Evolutionary conservation across 305 asterid species (phyloP).

Genomic region (Fraxinus greggii): DNA sequence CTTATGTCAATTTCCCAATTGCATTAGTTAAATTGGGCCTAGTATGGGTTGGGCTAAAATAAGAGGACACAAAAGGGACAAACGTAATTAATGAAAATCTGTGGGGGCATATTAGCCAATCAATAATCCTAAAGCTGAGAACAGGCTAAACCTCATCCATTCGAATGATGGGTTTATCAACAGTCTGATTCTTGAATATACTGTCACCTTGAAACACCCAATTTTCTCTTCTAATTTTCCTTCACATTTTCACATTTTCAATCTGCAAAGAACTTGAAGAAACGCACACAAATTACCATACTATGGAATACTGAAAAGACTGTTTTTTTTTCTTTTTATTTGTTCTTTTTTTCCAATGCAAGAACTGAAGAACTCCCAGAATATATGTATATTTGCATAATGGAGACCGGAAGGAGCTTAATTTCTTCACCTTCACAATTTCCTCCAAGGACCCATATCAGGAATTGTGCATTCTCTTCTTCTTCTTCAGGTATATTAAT

Average conservation of each 20-base stretch:
- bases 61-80: neutral
- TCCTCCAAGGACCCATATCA: slow-evolving; percentile 49
- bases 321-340: neutral
- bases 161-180: slow-evolving; percentile 39
- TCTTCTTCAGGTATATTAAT: slow-evolving; percentile 41
- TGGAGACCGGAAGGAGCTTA: slow-evolving; percentile 74
- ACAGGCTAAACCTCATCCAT: slow-evolving; percentile 42
- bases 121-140: slow-evolving; percentile 4
- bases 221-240: slow-evolving; percentile 7
- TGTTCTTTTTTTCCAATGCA: neutral
- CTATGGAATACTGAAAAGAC: neutral
- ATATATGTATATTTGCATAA: slow-evolving; percentile 14
- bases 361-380: neutral
- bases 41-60: neutral
- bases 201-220: neutral
- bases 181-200: slow-evolving; percentile 21
- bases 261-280: neutral
- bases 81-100: neutral
- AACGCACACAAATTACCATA: neutral
- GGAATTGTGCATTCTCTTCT: slow-evolving; percentile 43
- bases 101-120: slow-evolving; percentile 26
- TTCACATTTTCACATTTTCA: slow-evolving; percentile 5
- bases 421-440: slow-evolving; percentile 67
- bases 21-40: neutral
- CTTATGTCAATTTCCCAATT: neutral